Evolutionary conservation across 2,329 filamentous ascomycete genomes (phyloP).

Genomic region (Furcasterigmium sp.): DNA sequence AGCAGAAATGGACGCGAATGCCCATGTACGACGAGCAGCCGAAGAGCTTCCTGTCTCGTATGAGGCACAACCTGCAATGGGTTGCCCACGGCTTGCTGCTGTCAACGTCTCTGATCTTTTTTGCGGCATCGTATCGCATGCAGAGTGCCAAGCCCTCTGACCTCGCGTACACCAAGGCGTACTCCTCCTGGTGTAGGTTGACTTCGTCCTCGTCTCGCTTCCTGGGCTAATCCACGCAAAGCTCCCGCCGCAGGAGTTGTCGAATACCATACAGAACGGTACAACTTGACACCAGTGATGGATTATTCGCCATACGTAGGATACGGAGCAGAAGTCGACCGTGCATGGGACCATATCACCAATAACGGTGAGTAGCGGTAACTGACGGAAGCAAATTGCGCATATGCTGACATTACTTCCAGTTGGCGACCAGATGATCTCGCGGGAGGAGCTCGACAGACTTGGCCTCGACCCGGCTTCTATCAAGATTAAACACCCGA

Average conservation of each 20-base stretch:
- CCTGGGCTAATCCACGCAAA: constrained; percentile 16
- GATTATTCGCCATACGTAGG: constrained; percentile 46
- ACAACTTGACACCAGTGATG: constrained; percentile 40
- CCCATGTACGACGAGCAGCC: constrained; percentile 16
- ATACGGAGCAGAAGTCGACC: constrained; percentile 49
- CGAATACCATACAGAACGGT: constrained; percentile 43
- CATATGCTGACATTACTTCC: constrained; percentile 1
- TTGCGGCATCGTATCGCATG: constrained; percentile 32
- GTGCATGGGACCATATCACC: constrained; percentile 50
- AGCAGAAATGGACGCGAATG: constrained; percentile 9
- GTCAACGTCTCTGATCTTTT: constrained; percentile 31
- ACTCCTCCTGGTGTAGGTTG: constrained; percentile 38
- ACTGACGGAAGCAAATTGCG: constrained; percentile 13
- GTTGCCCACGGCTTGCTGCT: constrained; percentile 32
- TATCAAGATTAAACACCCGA: constrained; percentile 49
- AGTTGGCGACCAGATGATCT: constrained; percentile 59
- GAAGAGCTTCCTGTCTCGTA: constrained; percentile 13
- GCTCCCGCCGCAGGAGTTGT: constrained; percentile 42
- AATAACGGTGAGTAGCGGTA: constrained; percentile 27
- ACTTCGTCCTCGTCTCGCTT: neutral
- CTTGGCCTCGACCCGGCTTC: constrained; percentile 48
- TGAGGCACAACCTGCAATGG: constrained; percentile 31
- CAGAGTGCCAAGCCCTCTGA: constrained; percentile 27
- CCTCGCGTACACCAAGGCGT: constrained; percentile 27
- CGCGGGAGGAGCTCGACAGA: constrained; percentile 43